Percentiles rank a stretch among this genome's conserved stretches.
Conservation (phyloP, 768 basidiomycete species). For the Lactarius psammicola region DNA sequence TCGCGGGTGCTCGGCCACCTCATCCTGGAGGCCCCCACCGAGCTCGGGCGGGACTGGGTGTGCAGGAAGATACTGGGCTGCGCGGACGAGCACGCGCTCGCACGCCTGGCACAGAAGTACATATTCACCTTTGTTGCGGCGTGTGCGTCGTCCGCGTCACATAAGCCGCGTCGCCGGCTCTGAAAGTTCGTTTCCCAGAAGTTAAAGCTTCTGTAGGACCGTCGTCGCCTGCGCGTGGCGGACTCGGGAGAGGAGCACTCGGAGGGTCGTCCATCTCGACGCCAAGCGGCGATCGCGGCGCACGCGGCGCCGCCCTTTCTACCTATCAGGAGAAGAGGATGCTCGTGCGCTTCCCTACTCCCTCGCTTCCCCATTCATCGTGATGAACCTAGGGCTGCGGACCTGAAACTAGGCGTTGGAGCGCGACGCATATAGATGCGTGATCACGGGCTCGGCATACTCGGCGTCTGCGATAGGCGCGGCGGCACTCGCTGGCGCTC, state of each 20-base stretch:
- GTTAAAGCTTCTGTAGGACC: constrained; percentile 23
- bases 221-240: neutral
- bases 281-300: neutral
- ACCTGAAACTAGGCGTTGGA: constrained; percentile 12
- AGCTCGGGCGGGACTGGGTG: constrained; percentile 21
- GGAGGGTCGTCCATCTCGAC: constrained; percentile 10
- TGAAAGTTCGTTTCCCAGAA: constrained; percentile 10
- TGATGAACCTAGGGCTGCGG: neutral
- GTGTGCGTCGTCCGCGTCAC: constrained; percentile 19
- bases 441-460: constrained; percentile 13
- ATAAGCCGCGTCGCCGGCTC: constrained; percentile 1
- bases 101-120: constrained; percentile 23
- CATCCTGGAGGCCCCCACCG: constrained; percentile 24
- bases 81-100: constrained; percentile 23
- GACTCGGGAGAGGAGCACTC: neutral
- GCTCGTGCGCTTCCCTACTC: constrained; percentile 7
- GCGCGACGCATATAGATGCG: constrained; percentile 17
- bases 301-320: neutral
- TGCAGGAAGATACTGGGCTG: constrained; percentile 24
- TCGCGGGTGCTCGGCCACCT: constrained; percentile 24
- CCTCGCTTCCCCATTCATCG: neutral
- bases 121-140: constrained; percentile 25
- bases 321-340: constrained; percentile 11
- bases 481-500: no score
- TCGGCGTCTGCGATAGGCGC: neutral